Base-by-base conservation (phyloP, 305 asterid genomes). In the Caryopteris hybrid region DNA sequence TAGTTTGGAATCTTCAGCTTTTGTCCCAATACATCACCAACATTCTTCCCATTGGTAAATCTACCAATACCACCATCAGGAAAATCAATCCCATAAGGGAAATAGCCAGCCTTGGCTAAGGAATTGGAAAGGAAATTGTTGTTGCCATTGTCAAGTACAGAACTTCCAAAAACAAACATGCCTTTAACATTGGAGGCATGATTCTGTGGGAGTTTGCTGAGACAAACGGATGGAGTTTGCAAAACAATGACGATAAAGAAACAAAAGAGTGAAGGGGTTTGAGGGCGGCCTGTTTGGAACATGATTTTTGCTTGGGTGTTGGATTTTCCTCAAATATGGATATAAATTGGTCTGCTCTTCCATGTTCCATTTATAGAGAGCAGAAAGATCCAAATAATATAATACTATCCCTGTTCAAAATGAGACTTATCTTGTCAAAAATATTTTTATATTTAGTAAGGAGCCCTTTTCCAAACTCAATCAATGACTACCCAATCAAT, bases 81-180 rank as follows among this genome's bases (percentile, higher is more conserved):
- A 61, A 84, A 88, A 57, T 90, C 97, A 22, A 86, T 21, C 14
- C 97, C 97, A 63, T 90, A 90, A 1, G 97, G 95, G 8, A 50
- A 47, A 74, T 70, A 90, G 64, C 88, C 79, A 1, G 79, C 97
- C 27, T 75, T 90, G 61, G 90, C 90, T 16, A 82, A 13, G 21
- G 90, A 72, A 9, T 78, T 77, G 25, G 63, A 5, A 12, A 88
- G 79, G 76, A 77, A 80, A 56, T 90, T 90, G 71, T 90, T 90
- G 79, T 90, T 90, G 22, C 97, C 97, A 79, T 83, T 85, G 68
- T 90, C 95, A 31, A 88, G 95, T 10, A 90, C 14, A 22, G 97
- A 90, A 14, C 97, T 90, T 16, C 97, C 97, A 76, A 89, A 89
- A 6, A 87, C 90, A 78, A 89, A 87, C 86, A 89, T 82, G 43